phyloP scores from a whole-genome alignment of 1,284 basidiomycete species.

The Meira nashicola region DNA sequence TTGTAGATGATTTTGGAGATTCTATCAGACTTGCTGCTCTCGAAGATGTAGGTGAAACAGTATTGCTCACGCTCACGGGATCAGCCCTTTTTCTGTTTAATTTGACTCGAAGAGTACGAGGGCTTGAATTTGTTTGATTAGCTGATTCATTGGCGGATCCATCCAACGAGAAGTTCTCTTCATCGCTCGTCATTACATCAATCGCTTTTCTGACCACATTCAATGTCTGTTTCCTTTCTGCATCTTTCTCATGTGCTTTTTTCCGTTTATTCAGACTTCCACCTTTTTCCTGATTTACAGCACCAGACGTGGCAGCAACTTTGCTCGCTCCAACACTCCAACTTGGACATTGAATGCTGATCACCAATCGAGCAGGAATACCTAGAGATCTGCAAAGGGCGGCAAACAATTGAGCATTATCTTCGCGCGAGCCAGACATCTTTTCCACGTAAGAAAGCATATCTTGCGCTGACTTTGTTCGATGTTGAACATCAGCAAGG shows the following conservation, averaged over 20 bases:
- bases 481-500: constrained; percentile 63
- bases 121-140: not conserved
- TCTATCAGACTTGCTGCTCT: constrained; percentile 8
- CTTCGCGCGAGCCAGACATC: constrained; percentile 75
- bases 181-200: constrained; percentile 36
- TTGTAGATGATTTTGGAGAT: constrained; percentile 15
- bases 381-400: constrained; percentile 79
- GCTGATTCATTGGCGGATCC: not conserved
- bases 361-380: constrained; percentile 80
- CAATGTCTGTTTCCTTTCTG: not conserved
- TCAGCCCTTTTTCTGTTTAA: constrained; percentile 10
- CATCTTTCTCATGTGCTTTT: not conserved
- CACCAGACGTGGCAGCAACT: constrained; percentile 26
- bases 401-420: constrained; percentile 85
- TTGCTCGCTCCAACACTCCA: constrained; percentile 61
- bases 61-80: constrained; percentile 9
- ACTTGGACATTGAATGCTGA: constrained; percentile 82
- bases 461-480: constrained; percentile 63
- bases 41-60: constrained; percentile 1
- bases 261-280: constrained; percentile 12
- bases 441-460: constrained; percentile 82
- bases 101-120: not conserved
- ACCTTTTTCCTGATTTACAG: constrained; percentile 30
- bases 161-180: constrained; percentile 3
- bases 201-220: constrained; percentile 18